Evolutionary conservation across 2,329 filamentous ascomycete species (phyloP).

Genomic region (Colletotrichum sp.): DNA sequence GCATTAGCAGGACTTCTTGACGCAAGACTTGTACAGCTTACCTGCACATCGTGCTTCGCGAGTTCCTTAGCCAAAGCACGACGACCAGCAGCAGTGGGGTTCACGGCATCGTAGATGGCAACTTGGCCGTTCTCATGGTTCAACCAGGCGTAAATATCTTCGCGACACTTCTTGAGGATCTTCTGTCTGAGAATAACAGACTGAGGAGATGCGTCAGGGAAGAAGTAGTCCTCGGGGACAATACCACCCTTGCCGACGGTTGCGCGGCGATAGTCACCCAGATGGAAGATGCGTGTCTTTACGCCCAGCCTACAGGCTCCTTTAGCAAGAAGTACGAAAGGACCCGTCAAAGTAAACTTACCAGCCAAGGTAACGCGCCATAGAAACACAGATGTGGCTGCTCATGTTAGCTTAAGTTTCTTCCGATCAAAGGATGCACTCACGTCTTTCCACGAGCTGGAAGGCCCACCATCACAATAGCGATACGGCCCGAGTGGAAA

Average conservation of each 20-base stretch:
- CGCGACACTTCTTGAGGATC: slow-evolving; percentile 95
- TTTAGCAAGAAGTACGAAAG: slow-evolving; percentile 20
- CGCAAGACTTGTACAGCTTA: slow-evolving; percentile 36
- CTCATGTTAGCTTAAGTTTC: not conserved
- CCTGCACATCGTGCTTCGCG: slow-evolving; percentile 94
- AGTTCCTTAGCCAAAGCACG: slow-evolving; percentile 92
- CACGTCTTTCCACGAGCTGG: slow-evolving; percentile 95
- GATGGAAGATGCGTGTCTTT: slow-evolving; percentile 96
- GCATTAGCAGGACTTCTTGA: not conserved
- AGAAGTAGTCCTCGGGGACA: slow-evolving; percentile 97
- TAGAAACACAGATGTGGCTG: slow-evolving; percentile 92
- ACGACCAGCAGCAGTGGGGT: slow-evolving; percentile 83
- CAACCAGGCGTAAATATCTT: slow-evolving; percentile 95
- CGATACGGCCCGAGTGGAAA: slow-evolving; percentile 96
- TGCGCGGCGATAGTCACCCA: slow-evolving; percentile 94
- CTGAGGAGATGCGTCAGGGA: slow-evolving; percentile 88
- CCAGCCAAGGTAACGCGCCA: slow-evolving; percentile 94
- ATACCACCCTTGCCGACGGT: slow-evolving; percentile 84
- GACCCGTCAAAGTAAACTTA: slow-evolving; percentile 41
- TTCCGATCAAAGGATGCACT: slow-evolving; percentile 33
- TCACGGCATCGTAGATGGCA: slow-evolving; percentile 98
- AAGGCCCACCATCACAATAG: slow-evolving; percentile 94
- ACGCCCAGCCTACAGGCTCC: slow-evolving; percentile 77
- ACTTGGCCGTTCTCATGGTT: slow-evolving; percentile 98
- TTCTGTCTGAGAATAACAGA: slow-evolving; percentile 96